A percentile compares a stretch with the other conserved stretches of the same genome.
phyloP scores from a whole-genome alignment of 208 protist genomes.

The Trypanosomatidae sp. region DNA sequence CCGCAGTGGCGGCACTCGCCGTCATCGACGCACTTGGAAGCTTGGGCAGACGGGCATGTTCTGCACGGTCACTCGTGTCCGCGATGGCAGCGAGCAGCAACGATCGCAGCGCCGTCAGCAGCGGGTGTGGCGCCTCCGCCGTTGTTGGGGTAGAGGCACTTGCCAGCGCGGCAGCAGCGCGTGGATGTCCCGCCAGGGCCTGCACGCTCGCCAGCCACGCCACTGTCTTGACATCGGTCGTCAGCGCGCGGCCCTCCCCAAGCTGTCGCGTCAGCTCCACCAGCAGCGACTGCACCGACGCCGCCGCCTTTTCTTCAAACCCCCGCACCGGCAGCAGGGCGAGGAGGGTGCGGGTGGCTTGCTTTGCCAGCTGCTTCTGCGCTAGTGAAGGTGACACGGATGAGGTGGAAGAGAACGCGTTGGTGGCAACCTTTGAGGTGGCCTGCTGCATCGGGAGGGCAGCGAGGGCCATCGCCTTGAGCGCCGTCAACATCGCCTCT shows the following conservation, averaged over 20 bases:
- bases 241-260: conserved; percentile 7
- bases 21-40: not conserved
- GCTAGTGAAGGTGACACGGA: no score
- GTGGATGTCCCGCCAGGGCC: conserved; percentile 14
- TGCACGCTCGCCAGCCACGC: conserved; percentile 29
- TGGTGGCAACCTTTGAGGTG: no score
- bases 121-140: conserved; percentile 4
- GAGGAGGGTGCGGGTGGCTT: conserved; percentile 21
- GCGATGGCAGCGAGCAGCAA: conserved; percentile 15
- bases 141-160: not conserved
- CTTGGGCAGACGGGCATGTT: not conserved
- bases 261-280: conserved; percentile 10
- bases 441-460: conserved; percentile 26
- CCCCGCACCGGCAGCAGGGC: conserved; percentile 13
- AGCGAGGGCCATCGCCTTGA: conserved; percentile 30
- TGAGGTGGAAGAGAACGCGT: no score
- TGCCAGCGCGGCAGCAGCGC: not conserved
- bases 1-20: not conserved
- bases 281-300: conserved; percentile 10
- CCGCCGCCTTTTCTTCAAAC: not conserved
- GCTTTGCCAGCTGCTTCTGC: conserved; percentile 30
- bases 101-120: conserved; percentile 10
- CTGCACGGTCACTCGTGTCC: conserved; percentile 13
- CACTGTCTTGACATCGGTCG: conserved; percentile 24
- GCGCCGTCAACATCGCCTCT: no score